A percentile compares a stretch with the other conserved stretches of the same genome.
These are phyloP conservation scores for Mycena rebaudengoi DNA, from an alignment of 768 basidiomycete genomes.

Conservation along the genomic window DNA sequence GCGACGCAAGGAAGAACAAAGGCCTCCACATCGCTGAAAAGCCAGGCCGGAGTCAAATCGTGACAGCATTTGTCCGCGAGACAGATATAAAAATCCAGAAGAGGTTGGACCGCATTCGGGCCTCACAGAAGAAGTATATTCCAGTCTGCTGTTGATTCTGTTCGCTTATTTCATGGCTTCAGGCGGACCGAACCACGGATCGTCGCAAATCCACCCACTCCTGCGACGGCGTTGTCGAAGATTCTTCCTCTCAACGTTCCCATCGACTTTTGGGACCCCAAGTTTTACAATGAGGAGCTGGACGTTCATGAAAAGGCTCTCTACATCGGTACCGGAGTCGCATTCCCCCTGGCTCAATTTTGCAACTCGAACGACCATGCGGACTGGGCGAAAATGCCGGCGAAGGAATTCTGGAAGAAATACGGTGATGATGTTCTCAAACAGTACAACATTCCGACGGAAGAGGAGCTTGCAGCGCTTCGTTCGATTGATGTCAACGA, in stretches of 20 bases:
- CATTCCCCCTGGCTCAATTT: background rate
- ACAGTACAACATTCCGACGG: background rate
- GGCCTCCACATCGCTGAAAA: too few species aligned
- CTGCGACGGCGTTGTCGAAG: background rate
- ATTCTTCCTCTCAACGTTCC: background rate
- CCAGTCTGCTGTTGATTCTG: too few species aligned
- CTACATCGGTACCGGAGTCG: background rate
- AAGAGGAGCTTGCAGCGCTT: background rate
- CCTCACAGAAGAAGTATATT: background rate
- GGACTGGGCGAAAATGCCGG: background rate
- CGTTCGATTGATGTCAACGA: background rate
- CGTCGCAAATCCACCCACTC: background rate
- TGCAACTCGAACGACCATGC: background rate
- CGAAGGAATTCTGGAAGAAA: constrained; percentile 1
- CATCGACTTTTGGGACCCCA: background rate
- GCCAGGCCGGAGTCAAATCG: background rate
- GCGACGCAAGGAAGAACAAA: background rate
- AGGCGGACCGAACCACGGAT: background rate
- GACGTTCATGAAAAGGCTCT: background rate
- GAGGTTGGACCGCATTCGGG: background rate
- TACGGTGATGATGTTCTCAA: constrained; percentile 2
- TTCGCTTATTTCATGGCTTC: too few species aligned
- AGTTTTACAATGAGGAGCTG: background rate
- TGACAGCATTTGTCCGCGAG: background rate
- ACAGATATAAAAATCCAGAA: background rate